A percentile compares a stretch with the other conserved stretches of the same genome.
Conservation (phyloP, 2,329 filamentous ascomycete species). For the Elsinoe australis region DNA sequence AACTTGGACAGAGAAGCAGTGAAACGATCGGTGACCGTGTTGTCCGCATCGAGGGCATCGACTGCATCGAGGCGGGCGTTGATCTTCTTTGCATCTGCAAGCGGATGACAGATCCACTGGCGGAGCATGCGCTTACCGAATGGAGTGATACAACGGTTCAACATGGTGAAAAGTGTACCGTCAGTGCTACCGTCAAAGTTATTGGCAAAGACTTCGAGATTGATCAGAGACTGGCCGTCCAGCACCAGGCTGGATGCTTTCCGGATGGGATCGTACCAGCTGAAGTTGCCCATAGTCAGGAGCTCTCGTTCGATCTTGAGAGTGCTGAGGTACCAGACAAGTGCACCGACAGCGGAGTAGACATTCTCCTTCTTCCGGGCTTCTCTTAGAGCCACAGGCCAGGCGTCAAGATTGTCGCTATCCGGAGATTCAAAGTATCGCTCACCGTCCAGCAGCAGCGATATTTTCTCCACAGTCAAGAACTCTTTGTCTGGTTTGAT, state of each 20-base stretch:
- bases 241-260: slow-evolving; percentile 83
- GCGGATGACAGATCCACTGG: slow-evolving; percentile 93
- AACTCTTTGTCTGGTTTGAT: slow-evolving; percentile 83
- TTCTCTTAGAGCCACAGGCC: slow-evolving; percentile 68
- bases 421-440: slow-evolving; percentile 64
- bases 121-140: slow-evolving; percentile 95
- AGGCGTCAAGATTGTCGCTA: slow-evolving; percentile 54
- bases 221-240: slow-evolving; percentile 93
- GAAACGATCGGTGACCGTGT: slow-evolving; percentile 74
- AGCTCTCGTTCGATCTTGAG: slow-evolving; percentile 85
- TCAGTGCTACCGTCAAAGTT: slow-evolving; percentile 76
- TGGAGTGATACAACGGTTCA: slow-evolving; percentile 91
- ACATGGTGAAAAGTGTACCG: slow-evolving; percentile 79
- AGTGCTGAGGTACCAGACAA: slow-evolving; percentile 73
- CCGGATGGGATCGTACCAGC: slow-evolving; percentile 84
- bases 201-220: slow-evolving; percentile 95
- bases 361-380: slow-evolving; percentile 69
- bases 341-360: slow-evolving; percentile 85
- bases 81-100: slow-evolving; percentile 79
- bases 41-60: slow-evolving; percentile 81
- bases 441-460: slow-evolving; percentile 70
- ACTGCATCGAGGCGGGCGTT: slow-evolving; percentile 92
- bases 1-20: slow-evolving; percentile 81
- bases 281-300: slow-evolving; percentile 83
- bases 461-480: slow-evolving; percentile 74